phyloP scores from a whole-genome alignment of 768 basidiomycete genomes.

The Myochromella boudieri region DNA sequence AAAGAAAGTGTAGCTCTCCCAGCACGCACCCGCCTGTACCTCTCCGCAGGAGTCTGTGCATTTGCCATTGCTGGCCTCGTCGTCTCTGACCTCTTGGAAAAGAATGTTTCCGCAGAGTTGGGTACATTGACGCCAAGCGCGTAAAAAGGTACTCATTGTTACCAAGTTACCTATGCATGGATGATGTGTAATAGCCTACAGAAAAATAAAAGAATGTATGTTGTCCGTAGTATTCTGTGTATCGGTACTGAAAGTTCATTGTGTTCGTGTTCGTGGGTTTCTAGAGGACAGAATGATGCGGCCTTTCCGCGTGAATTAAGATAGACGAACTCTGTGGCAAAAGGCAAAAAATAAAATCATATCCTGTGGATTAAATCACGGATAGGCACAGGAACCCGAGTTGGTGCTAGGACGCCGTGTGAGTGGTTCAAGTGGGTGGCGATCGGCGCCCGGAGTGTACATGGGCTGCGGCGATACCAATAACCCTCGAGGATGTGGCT shows the following conservation, averaged over 20 bases:
- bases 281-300: too few species aligned
- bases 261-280: too few species aligned
- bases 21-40: constrained; percentile 47
- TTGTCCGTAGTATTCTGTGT: constrained; percentile 1
- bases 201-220: constrained; percentile 14
- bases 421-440: constrained; percentile 35
- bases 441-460: constrained; percentile 26
- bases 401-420: constrained; percentile 29
- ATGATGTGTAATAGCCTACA: too few species aligned
- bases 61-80: constrained; percentile 47
- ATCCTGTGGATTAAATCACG: neutral
- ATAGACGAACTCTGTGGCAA: neutral
- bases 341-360: neutral
- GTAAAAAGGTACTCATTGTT: constrained; percentile 9
- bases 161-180: neutral
- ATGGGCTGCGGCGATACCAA: constrained; percentile 20
- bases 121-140: constrained; percentile 13
- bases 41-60: constrained; percentile 49
- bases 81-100: constrained; percentile 53
- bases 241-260: neutral
- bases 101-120: constrained; percentile 28
- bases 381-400: neutral
- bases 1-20: constrained; percentile 44
- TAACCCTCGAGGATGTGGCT: constrained; percentile 4
- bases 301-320: neutral